A percentile compares a stretch with the other conserved stretches of the same genome.
Conservation (phyloP, 1,139 yeast genomes). For the Yamadazyma conglobata region DNA sequence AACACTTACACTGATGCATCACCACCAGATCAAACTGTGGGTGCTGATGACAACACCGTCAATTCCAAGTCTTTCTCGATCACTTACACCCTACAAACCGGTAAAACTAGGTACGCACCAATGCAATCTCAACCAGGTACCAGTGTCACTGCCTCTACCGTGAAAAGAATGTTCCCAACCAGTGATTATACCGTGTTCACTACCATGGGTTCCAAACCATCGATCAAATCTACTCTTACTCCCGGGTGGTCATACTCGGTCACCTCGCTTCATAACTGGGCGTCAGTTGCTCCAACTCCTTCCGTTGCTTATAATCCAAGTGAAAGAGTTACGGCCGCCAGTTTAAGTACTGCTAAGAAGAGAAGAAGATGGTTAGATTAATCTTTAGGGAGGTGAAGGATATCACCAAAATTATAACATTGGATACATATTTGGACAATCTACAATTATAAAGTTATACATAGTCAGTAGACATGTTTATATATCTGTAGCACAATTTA, state of each 20-base stretch:
- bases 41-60: slow-evolving; percentile 25
- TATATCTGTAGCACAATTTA: no score
- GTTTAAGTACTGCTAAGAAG: slow-evolving; percentile 35
- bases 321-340: slow-evolving; percentile 37
- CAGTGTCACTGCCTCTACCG: slow-evolving; percentile 59
- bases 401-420: neutral
- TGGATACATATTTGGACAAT: slow-evolving; percentile 2
- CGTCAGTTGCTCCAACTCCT: slow-evolving; percentile 66
- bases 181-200: slow-evolving; percentile 60
- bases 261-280: slow-evolving; percentile 62
- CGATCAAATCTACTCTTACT: slow-evolving; percentile 60
- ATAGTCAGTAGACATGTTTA: no score
- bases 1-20: slow-evolving; percentile 27
- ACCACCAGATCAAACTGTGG: slow-evolving; percentile 27
- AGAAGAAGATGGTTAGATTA: slow-evolving; percentile 34
- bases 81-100: slow-evolving; percentile 74
- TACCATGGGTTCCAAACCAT: slow-evolving; percentile 40
- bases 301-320: slow-evolving; percentile 44
- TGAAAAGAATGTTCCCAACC: slow-evolving; percentile 62
- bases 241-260: slow-evolving; percentile 80
- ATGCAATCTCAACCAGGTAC: slow-evolving; percentile 82
- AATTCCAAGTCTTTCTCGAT: slow-evolving; percentile 39
- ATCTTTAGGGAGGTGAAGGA: no score
- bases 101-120: slow-evolving; percentile 74
- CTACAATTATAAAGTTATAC: slow-evolving; percentile 1